Evolutionary conservation across 2,329 filamentous ascomycete genomes (phyloP).

Genomic region (Venturia effusa): DNA sequence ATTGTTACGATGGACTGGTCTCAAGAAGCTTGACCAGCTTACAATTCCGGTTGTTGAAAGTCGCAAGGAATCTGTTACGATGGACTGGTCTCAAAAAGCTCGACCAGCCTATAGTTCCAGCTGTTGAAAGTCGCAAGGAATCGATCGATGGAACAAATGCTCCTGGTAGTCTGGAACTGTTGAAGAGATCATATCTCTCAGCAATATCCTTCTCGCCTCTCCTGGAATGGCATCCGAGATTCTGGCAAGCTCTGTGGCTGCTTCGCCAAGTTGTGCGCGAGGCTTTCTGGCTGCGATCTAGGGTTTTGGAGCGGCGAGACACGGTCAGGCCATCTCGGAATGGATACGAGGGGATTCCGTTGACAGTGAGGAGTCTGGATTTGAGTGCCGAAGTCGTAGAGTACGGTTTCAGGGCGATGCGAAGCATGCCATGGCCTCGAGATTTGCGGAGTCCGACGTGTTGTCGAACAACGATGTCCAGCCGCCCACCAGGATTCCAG

Average conservation of each 20-base stretch:
- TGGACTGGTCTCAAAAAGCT: too few relatives aligned
- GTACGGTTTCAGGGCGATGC: background rate
- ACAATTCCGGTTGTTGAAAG: background rate
- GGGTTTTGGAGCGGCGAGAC: too few relatives aligned
- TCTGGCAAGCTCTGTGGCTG: background rate
- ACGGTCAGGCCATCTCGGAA: background rate
- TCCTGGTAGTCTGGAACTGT: background rate
- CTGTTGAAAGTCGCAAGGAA: background rate
- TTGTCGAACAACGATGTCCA: too few relatives aligned
- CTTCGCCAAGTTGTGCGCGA: background rate
- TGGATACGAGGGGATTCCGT: background rate
- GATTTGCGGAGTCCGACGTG: too few relatives aligned
- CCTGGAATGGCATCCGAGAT: background rate
- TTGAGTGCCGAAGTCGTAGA: too few relatives aligned
- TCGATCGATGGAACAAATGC: background rate
- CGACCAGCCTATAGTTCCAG: background rate
- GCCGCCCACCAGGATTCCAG: too few relatives aligned
- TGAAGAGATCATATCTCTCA: background rate
- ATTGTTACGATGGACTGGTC: too few relatives aligned
- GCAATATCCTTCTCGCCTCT: background rate
- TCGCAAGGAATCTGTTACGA: background rate
- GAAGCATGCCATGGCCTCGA: too few relatives aligned
- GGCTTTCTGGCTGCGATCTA: background rate
- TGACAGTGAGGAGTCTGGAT: background rate
- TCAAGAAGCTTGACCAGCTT: too few relatives aligned